Evolutionary conservation across 345 rosid species (phyloP).

Genomic region (Brassica juncea): DNA sequence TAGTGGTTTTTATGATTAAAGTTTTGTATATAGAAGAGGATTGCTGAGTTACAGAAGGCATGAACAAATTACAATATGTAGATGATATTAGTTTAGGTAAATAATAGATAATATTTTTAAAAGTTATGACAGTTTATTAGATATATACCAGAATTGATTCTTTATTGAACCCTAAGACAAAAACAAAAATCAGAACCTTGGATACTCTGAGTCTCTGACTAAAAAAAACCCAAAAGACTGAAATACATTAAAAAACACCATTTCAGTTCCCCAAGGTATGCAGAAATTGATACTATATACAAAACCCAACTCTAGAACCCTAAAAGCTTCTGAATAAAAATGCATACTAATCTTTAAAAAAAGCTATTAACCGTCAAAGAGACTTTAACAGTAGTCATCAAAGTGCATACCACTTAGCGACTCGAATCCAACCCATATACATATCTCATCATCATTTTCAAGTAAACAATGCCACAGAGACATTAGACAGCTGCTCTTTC

Average conservation of each 20-base stretch:
- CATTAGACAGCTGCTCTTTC: conserved; percentile 45
- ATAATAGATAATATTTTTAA: background rate
- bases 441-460: background rate
- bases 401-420: conserved; percentile 1
- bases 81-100: background rate
- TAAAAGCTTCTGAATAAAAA: conserved; percentile 3
- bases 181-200: conserved; percentile 31
- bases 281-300: conserved; percentile 12
- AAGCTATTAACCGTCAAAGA: background rate
- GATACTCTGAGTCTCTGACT: conserved; percentile 16
- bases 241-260: background rate
- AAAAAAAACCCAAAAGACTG: conserved; percentile 6
- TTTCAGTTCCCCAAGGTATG: conserved; percentile 20
- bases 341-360: conserved; percentile 19
- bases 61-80: background rate
- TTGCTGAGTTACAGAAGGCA: background rate
- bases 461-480: conserved; percentile 59
- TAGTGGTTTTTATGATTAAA: background rate
- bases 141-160: background rate
- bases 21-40: background rate
- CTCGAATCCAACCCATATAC: conserved; percentile 16
- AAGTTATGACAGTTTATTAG: background rate
- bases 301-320: conserved; percentile 2
- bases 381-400: background rate
- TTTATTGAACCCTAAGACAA: conserved; percentile 14